Evolutionary conservation across 768 basidiomycete species (phyloP).

Genomic region (Lanmaoa pseudosensibilis): DNA sequence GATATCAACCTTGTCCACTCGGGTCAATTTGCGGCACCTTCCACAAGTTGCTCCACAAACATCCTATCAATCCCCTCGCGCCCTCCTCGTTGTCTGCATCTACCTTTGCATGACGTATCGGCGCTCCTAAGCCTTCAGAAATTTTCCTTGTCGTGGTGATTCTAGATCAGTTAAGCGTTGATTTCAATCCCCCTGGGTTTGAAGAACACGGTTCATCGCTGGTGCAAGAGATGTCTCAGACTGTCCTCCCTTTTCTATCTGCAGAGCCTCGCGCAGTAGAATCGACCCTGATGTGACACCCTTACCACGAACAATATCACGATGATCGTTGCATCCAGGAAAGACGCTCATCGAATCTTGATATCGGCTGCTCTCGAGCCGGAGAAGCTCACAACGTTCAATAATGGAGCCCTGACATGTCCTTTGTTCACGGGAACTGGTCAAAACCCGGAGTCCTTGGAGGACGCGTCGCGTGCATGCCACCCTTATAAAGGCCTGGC

Average conservation of each 20-base stretch:
- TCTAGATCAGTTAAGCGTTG: background rate
- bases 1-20: background rate
- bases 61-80: background rate
- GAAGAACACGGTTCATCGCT: background rate
- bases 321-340: background rate
- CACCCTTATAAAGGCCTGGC: constrained; percentile 14
- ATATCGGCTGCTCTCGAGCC: background rate
- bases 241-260: background rate
- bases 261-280: background rate
- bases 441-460: background rate
- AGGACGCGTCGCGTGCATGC: background rate
- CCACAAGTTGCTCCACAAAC: background rate
- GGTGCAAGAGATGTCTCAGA: background rate
- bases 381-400: constrained; percentile 13
- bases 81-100: constrained; percentile 12
- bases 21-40: background rate
- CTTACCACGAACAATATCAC: background rate
- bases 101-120: background rate
- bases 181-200: background rate
- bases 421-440: constrained; percentile 9
- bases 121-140: background rate
- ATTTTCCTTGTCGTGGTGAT: background rate
- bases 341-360: constrained; percentile 10
- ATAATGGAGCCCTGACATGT: background rate
- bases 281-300: background rate